Conservation (phyloP, 148 eudicot genomes). For the Diospyros kaki region DNA sequence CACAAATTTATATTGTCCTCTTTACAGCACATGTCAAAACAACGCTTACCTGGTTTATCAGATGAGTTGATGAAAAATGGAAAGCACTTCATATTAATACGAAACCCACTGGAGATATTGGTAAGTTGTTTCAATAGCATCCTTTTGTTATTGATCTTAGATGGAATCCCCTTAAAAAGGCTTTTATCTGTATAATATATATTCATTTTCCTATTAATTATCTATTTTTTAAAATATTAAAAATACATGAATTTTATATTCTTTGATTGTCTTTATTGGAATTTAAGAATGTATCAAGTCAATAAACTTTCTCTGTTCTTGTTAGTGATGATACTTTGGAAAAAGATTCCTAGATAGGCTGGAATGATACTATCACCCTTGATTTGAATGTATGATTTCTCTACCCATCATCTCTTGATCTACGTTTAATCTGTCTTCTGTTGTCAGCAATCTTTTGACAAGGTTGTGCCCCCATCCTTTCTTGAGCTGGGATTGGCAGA, state of each 20-base stretch:
- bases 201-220: background rate
- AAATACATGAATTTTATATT: background rate
- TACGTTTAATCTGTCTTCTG: slow-evolving; percentile 11
- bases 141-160: background rate
- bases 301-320: background rate
- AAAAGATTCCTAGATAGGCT: background rate
- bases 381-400: background rate
- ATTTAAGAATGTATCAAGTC: background rate
- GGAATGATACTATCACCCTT: background rate
- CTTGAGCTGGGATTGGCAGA: slow-evolving; percentile 68
- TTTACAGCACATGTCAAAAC: slow-evolving; percentile 86
- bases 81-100: slow-evolving; percentile 81
- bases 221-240: background rate
- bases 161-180: background rate
- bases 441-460: slow-evolving; percentile 75
- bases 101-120: slow-evolving; percentile 86
- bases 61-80: slow-evolving; percentile 77
- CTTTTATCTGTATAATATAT: background rate
- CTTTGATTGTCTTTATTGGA: background rate
- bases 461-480: slow-evolving; percentile 76
- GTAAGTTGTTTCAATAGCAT: slow-evolving; percentile 30
- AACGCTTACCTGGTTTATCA: slow-evolving; percentile 56
- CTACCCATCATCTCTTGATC: background rate
- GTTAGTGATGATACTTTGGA: background rate
- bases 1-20: slow-evolving; percentile 1